Conservation (phyloP, 1,139 yeast genomes). For the Diutina ranongensis region DNA sequence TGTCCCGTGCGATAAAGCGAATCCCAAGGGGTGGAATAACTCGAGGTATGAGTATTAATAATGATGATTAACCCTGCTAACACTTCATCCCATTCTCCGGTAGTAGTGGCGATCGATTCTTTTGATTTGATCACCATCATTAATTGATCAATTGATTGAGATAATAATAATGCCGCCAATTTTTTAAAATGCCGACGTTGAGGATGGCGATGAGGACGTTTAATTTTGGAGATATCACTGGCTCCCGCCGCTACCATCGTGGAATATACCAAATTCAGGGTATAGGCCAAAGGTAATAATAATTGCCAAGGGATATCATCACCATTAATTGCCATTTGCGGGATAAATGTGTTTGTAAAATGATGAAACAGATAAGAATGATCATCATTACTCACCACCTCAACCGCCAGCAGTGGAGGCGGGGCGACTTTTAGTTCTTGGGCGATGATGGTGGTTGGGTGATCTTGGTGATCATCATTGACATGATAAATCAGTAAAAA, state of each 20-base stretch:
- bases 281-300: not conserved
- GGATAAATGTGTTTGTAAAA: not conserved
- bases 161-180: not conserved
- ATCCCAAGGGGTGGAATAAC: not conserved
- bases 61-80: not conserved
- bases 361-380: not conserved
- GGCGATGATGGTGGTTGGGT: not conserved
- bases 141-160: not conserved
- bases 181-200: not conserved
- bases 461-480: not conserved
- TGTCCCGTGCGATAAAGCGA: not conserved
- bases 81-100: not conserved
- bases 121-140: not conserved
- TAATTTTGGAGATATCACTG: not conserved
- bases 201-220: not conserved
- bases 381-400: not conserved
- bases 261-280: not conserved
- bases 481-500: not conserved
- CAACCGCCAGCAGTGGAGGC: not conserved
- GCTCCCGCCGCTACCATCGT: slow-evolving; percentile 2
- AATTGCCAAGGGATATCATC: not conserved
- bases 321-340: not conserved
- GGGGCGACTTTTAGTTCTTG: not conserved
- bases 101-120: not conserved
- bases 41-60: not conserved